A percentile compares a stretch with the other conserved stretches of the same genome.
These are phyloP conservation scores for Coprinellus micaceus DNA, from an alignment of 768 basidiomycete genomes.

Conservation along the genomic window DNA sequence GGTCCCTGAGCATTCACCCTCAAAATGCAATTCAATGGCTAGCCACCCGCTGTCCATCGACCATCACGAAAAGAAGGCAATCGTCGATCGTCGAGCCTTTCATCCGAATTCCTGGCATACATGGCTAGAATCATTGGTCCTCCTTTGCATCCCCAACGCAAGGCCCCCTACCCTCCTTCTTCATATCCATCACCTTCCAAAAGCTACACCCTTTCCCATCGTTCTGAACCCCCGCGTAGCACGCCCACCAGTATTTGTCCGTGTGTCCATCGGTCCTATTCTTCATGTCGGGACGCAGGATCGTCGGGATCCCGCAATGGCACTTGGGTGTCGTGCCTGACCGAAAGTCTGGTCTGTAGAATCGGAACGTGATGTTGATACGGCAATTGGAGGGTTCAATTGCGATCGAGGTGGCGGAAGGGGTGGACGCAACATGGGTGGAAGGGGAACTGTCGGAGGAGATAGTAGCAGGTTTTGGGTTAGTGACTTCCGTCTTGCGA, in stretches of 20 bases:
- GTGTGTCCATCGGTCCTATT: conserved; percentile 50
- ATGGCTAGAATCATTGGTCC: too few relatives aligned
- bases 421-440: background rate
- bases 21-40: too few relatives aligned
- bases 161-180: conserved; percentile 61
- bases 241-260: conserved; percentile 77
- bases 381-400: conserved; percentile 59
- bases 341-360: conserved; percentile 79
- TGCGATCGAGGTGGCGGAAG: conserved; percentile 5
- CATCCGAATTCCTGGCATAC: too few relatives aligned
- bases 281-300: conserved; percentile 79
- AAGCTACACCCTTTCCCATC: conserved; percentile 78
- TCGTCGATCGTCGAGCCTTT: too few relatives aligned
- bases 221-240: conserved; percentile 77
- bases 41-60: too few relatives aligned
- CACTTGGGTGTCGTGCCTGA: conserved; percentile 66
- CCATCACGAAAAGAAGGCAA: too few relatives aligned
- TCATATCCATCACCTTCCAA: conserved; percentile 72
- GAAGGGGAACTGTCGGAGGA: background rate
- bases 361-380: conserved; percentile 85
- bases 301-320: conserved; percentile 66
- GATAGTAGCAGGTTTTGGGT: background rate
- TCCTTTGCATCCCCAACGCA: conserved; percentile 21
- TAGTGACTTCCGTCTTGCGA: background rate
- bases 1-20: too few relatives aligned